Evolutionary conservation across 2,329 filamentous ascomycete genomes (phyloP), one percentile per base, ranked within the genome.

Genomic region (Harringtonia lauricola): DNA sequence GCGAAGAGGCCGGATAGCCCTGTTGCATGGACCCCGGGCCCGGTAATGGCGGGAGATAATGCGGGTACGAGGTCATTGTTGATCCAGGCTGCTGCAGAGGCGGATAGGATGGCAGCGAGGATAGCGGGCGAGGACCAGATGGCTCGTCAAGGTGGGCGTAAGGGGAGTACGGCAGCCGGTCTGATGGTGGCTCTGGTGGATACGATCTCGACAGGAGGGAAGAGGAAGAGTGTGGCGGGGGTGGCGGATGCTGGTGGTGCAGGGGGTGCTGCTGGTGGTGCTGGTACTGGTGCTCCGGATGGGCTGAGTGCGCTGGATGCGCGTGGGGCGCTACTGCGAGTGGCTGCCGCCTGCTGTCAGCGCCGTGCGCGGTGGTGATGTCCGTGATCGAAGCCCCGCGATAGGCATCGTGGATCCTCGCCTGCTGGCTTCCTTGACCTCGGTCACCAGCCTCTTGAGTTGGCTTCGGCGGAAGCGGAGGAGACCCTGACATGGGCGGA

Each of bases 401-500:
- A 56, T 72, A 74, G 51, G 62, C 68, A 68, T 78, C 68, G 55
- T 74, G 67, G 52, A 62, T 63, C 43, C 48, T 29, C n/a, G 64
- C 56, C 46, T 64, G 62, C 54, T 67, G 74, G 54, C 60, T 59
- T 57, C 63, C 65, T 56, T 72, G 70, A 57, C 67, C 65, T 61
- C 71, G 68, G 62, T 74, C 70, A 63, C 66, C 68, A 56, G 68
- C 68, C 63, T 78, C 73, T 62, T 66, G 71, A 60, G 69, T 69
- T 67, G 64, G 60, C 66, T 74, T 78, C 59, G 70, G 67, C 62
- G 76, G 72, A 55, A 72, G 66, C 54, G 71, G 71, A 57, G 78
- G 76, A 68, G 79, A 81, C 60, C 76, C 77, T 70, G 79, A 82
- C 79, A 83, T 83, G 71, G 79, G 79, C 67, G 79, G 79, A 71